Conservation (phyloP, 805 yeast species). For the Candida awuae region DNA sequence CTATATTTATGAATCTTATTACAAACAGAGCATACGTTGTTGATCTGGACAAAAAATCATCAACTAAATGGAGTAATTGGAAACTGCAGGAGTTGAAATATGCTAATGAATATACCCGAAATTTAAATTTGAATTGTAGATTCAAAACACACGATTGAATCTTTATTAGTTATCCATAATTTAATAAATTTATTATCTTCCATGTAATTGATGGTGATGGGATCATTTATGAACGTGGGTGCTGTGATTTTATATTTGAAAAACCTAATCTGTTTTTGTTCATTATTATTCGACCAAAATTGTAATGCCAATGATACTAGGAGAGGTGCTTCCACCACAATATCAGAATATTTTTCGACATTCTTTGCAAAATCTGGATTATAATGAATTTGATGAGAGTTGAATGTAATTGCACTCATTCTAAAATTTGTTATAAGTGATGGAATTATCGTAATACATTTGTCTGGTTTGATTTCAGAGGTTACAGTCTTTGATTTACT, state of each 20-base stretch:
- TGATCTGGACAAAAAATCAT: conserved; percentile 44
- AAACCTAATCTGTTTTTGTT: conserved; percentile 15
- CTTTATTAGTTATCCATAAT: conserved; percentile 23
- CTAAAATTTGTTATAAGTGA: conserved; percentile 42
- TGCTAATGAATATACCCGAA: conserved; percentile 4
- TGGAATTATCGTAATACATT: conserved; percentile 28
- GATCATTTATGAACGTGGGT: conserved; percentile 41
- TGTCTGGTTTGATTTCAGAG: conserved; percentile 15
- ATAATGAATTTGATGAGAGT: conserved; percentile 79
- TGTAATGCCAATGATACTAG: conserved; percentile 52
- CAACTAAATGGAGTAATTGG: conserved; percentile 40
- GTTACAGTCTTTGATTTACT: not conserved
- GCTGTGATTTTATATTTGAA: conserved; percentile 42
- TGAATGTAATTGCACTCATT: conserved; percentile 70
- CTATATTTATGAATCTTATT: conserved; percentile 37
- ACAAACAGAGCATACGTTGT: conserved; percentile 25
- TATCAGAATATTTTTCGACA: conserved; percentile 51
- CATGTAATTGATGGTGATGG: conserved; percentile 22
- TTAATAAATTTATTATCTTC: not conserved
- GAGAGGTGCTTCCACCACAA: conserved; percentile 79
- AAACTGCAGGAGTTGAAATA: conserved; percentile 20
- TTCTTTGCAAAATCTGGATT: conserved; percentile 45
- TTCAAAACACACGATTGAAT: conserved; percentile 14
- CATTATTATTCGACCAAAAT: conserved; percentile 27
- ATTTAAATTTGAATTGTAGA: conserved; percentile 9